Evolutionary conservation across 352 stramenopile genomes (phyloP), one percentile per base, ranked within the genome.

Genomic region (Phytophthora sp.): DNA sequence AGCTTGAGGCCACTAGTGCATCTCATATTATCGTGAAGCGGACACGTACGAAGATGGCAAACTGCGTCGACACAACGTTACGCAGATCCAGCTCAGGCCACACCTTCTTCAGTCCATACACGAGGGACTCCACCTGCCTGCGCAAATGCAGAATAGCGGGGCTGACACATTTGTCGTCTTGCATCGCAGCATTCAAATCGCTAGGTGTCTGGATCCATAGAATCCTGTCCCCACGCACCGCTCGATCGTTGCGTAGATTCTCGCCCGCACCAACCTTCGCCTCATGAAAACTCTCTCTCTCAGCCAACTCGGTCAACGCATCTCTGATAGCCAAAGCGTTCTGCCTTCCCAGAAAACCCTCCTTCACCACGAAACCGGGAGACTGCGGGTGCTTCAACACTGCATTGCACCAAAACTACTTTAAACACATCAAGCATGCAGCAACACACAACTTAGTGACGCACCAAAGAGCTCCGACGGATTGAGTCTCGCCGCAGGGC

Each of bases 1-100:
- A 61, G 35, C 26, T 34, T 30, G 38, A 17, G 23, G 8, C n/a
- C n/a, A n/a, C 23, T 34, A 11, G n/a, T n/a, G n/a, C n/a, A n/a
- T n/a, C n/a, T n/a, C n/a, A n/a, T n/a, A n/a, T n/a, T n/a, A n/a
- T n/a, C n/a, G n/a, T 41, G 8, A 34, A 53, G 6, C 43, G 27
- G 34, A 9, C 15, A 79, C 76, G 31, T 79, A 91, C 84, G 72
- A 92, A 92, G 27, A 93, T 73, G 13, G 84, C 82, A 26, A 93
- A 78, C 48, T 93, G 84, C 8, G 76, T 90, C 12, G 84, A 93
- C 38, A 82, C 86, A 27, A 89, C 45, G 54, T 91, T 90, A 30
- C 80, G 79, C 39, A 90, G 21, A 49, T 84, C 66, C n/a, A 91
- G 27, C 35, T 81, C 59, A 2, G 76, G 76, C 4, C 76, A 71